Evolutionary conservation across 805 yeast genomes (phyloP), one percentile per base, ranked within the genome.

Genomic region (Jamesozyma jinghongensis): DNA sequence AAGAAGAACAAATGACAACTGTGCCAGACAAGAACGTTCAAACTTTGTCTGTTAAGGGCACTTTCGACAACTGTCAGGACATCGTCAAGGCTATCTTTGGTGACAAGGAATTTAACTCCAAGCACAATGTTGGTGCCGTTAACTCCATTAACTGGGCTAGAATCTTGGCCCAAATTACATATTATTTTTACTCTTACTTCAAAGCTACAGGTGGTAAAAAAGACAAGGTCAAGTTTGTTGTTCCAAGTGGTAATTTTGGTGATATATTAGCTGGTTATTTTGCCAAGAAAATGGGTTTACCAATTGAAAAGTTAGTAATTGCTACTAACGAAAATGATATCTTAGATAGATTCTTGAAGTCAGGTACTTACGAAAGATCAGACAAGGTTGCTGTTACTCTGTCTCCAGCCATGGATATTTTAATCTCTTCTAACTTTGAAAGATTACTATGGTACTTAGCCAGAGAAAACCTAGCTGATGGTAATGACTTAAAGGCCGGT

Each of bases 101-200:
- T 46, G 98, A 92, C 62, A 67, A 62, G 40, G 86, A 81, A 48
- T 92, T 92, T 72, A 92, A 92, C 66, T 74, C 73, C 49, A 81
- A 79, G 62, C 84, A 88, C 68, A 96, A 88, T 57, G 82, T 92
- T 43, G 98, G 97, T 53, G 98, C 98, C 14, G 95, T 92, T 46
- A 92, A 92, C 69, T 88, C 97, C 36, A 92, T 92, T 63, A 92
- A 92, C 73, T 92, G 98, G 98, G 97, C 98, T 7, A 80, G 98
- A 68, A 92, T 92, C 52, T 74, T 92, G 54, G 97, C 98, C 32
- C 98, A 92, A 69, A 90, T 87, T 62, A 88, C 98, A 18, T 92
- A 92, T 68, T 92, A 92, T 69, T 92, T 88, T 73, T 79, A 84
- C 64, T 77, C 97, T 4, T 92, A 79, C 70, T 88, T 92, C 75